Evolutionary conservation across 2,329 filamentous ascomycete genomes (phyloP).

Genomic region (Acrocalymma vagum): DNA sequence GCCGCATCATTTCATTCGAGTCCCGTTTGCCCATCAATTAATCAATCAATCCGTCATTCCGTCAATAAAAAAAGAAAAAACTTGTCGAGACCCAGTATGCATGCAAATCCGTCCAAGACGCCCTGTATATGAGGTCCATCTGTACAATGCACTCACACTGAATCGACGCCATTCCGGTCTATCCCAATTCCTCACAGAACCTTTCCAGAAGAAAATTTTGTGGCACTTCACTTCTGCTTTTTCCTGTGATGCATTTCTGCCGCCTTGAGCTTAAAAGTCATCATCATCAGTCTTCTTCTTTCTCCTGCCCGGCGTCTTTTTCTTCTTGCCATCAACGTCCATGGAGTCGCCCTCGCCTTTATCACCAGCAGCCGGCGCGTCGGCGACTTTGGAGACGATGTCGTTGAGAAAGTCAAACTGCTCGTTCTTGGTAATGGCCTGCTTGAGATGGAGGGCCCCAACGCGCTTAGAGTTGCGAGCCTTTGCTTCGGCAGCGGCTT

Average conservation of each 20-base stretch:
- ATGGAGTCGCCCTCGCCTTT: constrained; percentile 56
- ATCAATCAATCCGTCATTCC: no score
- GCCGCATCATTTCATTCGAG: constrained; percentile 12
- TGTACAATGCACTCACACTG: no score
- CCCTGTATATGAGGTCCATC: no score
- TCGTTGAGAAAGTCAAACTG: constrained; percentile 95
- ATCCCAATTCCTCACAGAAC: no score
- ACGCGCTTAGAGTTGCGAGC: constrained; percentile 88
- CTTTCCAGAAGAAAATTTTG: no score
- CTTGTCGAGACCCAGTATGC: no score
- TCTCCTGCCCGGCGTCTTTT: constrained; percentile 48
- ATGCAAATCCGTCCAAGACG: no score
- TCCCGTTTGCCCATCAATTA: no score
- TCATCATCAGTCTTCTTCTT: constrained; percentile 50
- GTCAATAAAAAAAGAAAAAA: no score
- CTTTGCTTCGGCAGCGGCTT: constrained; percentile 84
- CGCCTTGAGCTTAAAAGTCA: constrained; percentile 34
- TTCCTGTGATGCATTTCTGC: neutral
- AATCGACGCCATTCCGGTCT: no score
- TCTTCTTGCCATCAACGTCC: constrained; percentile 54
- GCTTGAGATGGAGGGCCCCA: constrained; percentile 89
- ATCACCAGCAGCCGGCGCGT: constrained; percentile 60
- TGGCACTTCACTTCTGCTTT: neutral
- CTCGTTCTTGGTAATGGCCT: constrained; percentile 85
- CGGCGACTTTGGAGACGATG: constrained; percentile 85